Evolutionary conservation across 768 basidiomycete genomes (phyloP).

Genomic region (Suillus brevipes): DNA sequence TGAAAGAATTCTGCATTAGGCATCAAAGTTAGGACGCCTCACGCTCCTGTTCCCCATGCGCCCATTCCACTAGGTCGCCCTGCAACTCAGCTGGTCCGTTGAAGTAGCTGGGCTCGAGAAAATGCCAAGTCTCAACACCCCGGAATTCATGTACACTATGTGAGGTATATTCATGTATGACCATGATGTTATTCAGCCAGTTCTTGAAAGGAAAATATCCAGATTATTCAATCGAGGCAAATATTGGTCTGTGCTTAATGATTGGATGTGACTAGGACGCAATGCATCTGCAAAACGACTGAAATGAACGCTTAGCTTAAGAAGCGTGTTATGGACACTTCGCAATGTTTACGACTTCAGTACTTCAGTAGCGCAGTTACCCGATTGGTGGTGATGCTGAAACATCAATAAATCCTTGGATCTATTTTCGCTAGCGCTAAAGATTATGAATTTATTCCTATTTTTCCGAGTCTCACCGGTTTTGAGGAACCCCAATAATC

Average conservation of each 20-base stretch:
- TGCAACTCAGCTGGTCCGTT: slow-evolving; percentile 40
- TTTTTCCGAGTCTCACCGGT: too few relatives aligned
- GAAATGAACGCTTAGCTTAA: too few relatives aligned
- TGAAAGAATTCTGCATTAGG: slow-evolving; percentile 35
- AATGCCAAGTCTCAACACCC: too few relatives aligned
- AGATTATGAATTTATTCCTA: too few relatives aligned
- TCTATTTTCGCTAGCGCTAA: too few relatives aligned
- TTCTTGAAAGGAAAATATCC: background rate
- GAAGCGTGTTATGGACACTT: too few relatives aligned
- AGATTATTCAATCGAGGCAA: background rate
- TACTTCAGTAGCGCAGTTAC: too few relatives aligned
- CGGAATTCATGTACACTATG: background rate
- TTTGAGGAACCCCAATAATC: too few relatives aligned
- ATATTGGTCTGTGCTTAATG: background rate
- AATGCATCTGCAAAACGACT: too few relatives aligned
- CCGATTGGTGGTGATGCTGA: too few relatives aligned
- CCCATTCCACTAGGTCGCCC: slow-evolving; percentile 55
- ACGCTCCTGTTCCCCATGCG: slow-evolving; percentile 70
- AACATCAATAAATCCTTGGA: too few relatives aligned
- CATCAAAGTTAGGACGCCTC: slow-evolving; percentile 60
- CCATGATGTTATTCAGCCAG: background rate
- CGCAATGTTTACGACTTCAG: too few relatives aligned
- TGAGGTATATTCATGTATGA: background rate
- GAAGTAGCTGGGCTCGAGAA: background rate
- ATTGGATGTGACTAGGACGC: background rate